These are phyloP conservation scores for Coffea humblotiana DNA, from an alignment of 305 asterid genomes.

Conservation along the genomic window DNA sequence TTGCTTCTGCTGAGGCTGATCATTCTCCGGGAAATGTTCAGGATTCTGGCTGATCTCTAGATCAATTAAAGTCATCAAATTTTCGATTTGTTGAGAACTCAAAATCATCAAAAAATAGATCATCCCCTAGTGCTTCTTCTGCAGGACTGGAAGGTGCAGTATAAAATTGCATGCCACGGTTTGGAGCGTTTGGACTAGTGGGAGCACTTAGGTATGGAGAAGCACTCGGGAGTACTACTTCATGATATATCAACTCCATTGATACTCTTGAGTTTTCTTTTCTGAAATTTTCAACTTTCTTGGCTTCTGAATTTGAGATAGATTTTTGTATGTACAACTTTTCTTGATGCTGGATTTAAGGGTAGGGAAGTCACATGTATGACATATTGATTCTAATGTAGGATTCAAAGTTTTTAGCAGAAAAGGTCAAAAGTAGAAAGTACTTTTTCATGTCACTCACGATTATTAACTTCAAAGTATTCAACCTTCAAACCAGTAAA, in stretches of 20 bases:
- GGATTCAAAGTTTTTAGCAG: constrained; percentile 11
- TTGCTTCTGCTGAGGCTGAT: background rate
- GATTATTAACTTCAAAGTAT: constrained; percentile 3
- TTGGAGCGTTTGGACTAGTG: constrained; percentile 50
- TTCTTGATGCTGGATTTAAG: constrained; percentile 60
- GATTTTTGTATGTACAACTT: background rate
- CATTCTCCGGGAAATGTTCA: constrained; percentile 20
- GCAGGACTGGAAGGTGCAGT: constrained; percentile 66
- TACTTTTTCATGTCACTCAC: constrained; percentile 5
- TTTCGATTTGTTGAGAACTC: constrained; percentile 62
- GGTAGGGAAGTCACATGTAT: constrained; percentile 36
- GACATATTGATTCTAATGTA: constrained; percentile 9
- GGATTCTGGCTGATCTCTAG: constrained; percentile 19
- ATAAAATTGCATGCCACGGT: constrained; percentile 35
- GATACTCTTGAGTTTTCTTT: constrained; percentile 16
- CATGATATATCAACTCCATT: background rate
- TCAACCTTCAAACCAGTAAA: background rate
- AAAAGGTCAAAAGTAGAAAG: background rate
- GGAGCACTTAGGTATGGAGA: constrained; percentile 32
- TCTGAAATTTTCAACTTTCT: background rate
- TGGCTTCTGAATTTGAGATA: background rate
- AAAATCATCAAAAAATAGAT: constrained; percentile 40
- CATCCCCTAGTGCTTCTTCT: constrained; percentile 1
- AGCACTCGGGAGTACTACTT: background rate
- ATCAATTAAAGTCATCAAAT: constrained; percentile 21